Evolutionary conservation across 2,329 filamentous ascomycete species (phyloP), one percentile per base, ranked within the genome.

Genomic region (Colletotrichum lupini): DNA sequence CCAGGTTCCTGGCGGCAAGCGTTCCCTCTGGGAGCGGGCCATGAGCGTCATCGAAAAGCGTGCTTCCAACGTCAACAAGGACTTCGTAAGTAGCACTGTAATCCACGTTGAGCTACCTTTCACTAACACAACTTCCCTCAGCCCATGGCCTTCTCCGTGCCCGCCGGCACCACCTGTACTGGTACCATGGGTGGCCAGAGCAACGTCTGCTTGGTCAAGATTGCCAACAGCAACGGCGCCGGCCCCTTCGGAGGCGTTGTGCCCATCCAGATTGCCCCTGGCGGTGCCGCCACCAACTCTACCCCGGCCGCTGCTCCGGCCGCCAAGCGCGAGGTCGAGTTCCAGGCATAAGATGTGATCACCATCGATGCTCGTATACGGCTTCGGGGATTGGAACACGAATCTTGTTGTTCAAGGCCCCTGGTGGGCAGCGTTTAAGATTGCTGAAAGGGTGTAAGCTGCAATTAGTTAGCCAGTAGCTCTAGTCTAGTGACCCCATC

Each of bases 171-270:
- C 30, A 81, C 75, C n/a, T 85, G 84, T 78, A 79, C 76, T 0
- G 84, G 84, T 14, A 79, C 79, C 8, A 72, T 83, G 24, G 79
- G 75, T 19, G 79, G 80, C 52, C 64, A 79, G 73, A 37, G 61
- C 4, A 82, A 82, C 68, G 82, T 85, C 68, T 86, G 84, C 78
- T 77, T 85, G 30, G 79, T 84, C 75, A 85, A 85, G 80, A 81
- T 86, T 69, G 82, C 82, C 67, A 86, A 86, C 79, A 76, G 76
- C 67, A 83, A 83, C 76, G 69, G 69, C 12, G 82, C 81, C 3
- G 84, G 84, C 0, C 84, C 84, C 6, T 85, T 86, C 74, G 84
- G 72, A 52, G 84, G 83, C 26, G 79, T 82, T 28, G 75, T 85
- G 9, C 80, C 83, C 19, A 79, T 85, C 73, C 84, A 85, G 78